These are phyloP conservation scores for Botrytis fragariae DNA, from an alignment of 2,329 filamentous ascomycete species.

Conservation along the genomic window DNA sequence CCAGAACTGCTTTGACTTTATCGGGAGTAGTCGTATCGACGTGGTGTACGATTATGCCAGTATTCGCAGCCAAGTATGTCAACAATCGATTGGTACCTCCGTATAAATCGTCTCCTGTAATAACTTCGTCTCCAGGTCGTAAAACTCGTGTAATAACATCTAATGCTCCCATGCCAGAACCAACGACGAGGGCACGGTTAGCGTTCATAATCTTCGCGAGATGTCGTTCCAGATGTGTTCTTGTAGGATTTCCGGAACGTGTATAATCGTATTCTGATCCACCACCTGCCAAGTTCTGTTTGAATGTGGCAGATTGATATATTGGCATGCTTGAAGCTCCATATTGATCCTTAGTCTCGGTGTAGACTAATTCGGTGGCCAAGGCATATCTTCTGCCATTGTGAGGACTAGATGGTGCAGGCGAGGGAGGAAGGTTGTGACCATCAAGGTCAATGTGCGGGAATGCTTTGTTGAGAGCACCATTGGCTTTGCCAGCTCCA, in stretches of 20 bases:
- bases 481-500: slow-evolving; percentile 31
- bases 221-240: slow-evolving; percentile 93
- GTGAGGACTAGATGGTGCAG: slow-evolving; percentile 85
- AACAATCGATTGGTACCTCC: slow-evolving; percentile 92
- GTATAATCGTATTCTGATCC: slow-evolving; percentile 97
- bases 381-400: slow-evolving; percentile 87
- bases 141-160: slow-evolving; percentile 93
- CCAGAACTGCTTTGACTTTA: slow-evolving; percentile 66
- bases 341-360: slow-evolving; percentile 94
- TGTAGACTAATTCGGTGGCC: slow-evolving; percentile 94
- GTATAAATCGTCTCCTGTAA: slow-evolving; percentile 95
- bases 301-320: slow-evolving; percentile 98
- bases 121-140: slow-evolving; percentile 90
- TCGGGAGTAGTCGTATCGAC: slow-evolving; percentile 86
- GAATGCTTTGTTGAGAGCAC: slow-evolving; percentile 33
- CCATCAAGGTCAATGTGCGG: slow-evolving; percentile 72
- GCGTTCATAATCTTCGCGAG: slow-evolving; percentile 99
- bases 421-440: slow-evolving; percentile 83
- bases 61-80: slow-evolving; percentile 85
- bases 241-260: slow-evolving; percentile 92
- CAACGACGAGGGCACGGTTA: slow-evolving; percentile 83
- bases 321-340: slow-evolving; percentile 95
- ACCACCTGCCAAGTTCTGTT: slow-evolving; percentile 77
- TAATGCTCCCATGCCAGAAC: slow-evolving; percentile 94
- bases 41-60: slow-evolving; percentile 91